Conservation (phyloP, 169 alveolate genomes). For the Cytauxzoon felis region DNA sequence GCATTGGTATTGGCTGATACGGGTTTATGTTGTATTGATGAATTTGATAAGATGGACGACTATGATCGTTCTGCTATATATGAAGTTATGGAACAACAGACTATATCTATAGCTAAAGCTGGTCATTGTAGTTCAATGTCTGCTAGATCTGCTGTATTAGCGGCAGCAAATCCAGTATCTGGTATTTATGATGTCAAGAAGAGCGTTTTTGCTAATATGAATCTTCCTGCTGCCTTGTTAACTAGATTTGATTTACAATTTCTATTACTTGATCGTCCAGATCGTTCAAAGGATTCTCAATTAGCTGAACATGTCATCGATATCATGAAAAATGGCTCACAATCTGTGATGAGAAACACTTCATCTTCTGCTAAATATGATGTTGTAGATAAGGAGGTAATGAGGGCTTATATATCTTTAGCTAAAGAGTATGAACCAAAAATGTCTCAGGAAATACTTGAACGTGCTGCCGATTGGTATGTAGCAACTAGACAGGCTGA, state of each 20-base stretch:
- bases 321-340: slow-evolving; percentile 80
- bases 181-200: slow-evolving; percentile 92
- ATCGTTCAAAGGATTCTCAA: slow-evolving; percentile 80
- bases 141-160: slow-evolving; percentile 86
- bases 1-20: slow-evolving; percentile 95
- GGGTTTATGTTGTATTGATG: slow-evolving; percentile 98
- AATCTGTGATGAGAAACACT: slow-evolving; percentile 56
- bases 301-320: slow-evolving; percentile 90
- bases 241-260: slow-evolving; percentile 91
- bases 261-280: slow-evolving; percentile 82
- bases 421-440: slow-evolving; percentile 82
- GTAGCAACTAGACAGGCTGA: slow-evolving; percentile 68
- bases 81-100: slow-evolving; percentile 98
- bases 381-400: slow-evolving; percentile 72
- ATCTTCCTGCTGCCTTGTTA: slow-evolving; percentile 95
- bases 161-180: slow-evolving; percentile 96
- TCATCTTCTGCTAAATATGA: slow-evolving; percentile 37
- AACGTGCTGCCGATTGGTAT: slow-evolving; percentile 71
- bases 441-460: slow-evolving; percentile 62
- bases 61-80: slow-evolving; percentile 95
- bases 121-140: slow-evolving; percentile 84
- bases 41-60: slow-evolving; percentile 97
- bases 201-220: slow-evolving; percentile 89
- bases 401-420: slow-evolving; percentile 85
- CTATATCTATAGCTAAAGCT: slow-evolving; percentile 97